phyloP scores from a whole-genome alignment of 495 filamentous ascomycete species.

The Mycothermus thermophilus region DNA sequence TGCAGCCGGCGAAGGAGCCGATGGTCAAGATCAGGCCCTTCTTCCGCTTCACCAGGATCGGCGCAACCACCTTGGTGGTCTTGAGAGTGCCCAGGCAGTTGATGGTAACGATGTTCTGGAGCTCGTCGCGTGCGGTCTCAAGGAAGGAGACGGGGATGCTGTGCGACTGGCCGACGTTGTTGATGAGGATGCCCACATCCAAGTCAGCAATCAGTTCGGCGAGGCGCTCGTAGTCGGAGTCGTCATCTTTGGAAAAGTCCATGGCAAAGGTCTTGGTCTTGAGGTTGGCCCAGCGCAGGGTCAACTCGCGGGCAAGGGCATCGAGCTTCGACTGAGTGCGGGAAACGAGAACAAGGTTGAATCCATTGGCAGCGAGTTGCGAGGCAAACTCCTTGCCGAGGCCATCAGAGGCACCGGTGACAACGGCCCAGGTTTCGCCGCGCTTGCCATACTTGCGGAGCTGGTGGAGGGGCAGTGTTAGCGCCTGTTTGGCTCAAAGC shows the following conservation, averaged over 20 bases:
- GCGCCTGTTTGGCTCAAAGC: background rate
- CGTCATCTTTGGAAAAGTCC: slow-evolving; percentile 72
- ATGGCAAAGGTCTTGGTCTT: slow-evolving; percentile 68
- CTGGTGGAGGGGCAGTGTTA: slow-evolving; percentile 31
- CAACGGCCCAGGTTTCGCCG: slow-evolving; percentile 85
- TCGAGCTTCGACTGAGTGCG: slow-evolving; percentile 84
- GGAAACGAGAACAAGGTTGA: slow-evolving; percentile 86
- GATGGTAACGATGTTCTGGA: slow-evolving; percentile 81
- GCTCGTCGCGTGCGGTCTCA: slow-evolving; percentile 60
- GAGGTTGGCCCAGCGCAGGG: slow-evolving; percentile 47
- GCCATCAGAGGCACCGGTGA: slow-evolving; percentile 93
- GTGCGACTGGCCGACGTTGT: slow-evolving; percentile 94
- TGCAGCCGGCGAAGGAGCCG: slow-evolving; percentile 84
- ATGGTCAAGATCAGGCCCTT: slow-evolving; percentile 89
- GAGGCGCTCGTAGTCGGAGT: slow-evolving; percentile 63
- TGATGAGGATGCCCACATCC: slow-evolving; percentile 79
- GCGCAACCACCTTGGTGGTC: slow-evolving; percentile 70
- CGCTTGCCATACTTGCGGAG: slow-evolving; percentile 81
- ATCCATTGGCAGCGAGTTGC: slow-evolving; percentile 80
- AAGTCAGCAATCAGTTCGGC: slow-evolving; percentile 50
- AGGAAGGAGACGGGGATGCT: slow-evolving; percentile 82
- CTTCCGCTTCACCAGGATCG: slow-evolving; percentile 68
- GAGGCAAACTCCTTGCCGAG: slow-evolving; percentile 92
- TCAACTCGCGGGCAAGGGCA: slow-evolving; percentile 59
- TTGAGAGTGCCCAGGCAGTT: slow-evolving; percentile 84